Conservation (phyloP, 164 flowering plant species). For the Houttuynia cordata region DNA sequence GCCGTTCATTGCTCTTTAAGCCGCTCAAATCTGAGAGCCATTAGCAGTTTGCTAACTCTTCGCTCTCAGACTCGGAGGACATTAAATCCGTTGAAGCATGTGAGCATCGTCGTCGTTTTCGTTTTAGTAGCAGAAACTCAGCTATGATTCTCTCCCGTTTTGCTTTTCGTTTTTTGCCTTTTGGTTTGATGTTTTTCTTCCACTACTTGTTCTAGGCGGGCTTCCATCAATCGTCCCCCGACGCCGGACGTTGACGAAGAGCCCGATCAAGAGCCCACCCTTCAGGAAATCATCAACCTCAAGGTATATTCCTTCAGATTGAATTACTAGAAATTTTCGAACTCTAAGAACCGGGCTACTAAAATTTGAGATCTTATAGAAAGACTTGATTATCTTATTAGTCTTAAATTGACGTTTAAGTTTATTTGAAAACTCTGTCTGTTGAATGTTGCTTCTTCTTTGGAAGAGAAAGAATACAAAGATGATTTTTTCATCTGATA, state of each 20-base stretch:
- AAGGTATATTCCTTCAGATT: too few relatives aligned
- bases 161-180: not conserved
- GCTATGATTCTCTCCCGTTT: not conserved
- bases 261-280: constrained; percentile 42
- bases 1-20: too few relatives aligned
- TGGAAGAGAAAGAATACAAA: too few relatives aligned
- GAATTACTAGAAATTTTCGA: too few relatives aligned
- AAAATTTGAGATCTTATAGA: too few relatives aligned
- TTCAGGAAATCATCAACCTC: constrained; percentile 67
- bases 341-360: too few relatives aligned
- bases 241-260: constrained; percentile 67
- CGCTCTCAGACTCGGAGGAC: too few relatives aligned
- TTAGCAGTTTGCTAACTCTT: too few relatives aligned
- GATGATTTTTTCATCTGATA: too few relatives aligned
- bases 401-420: not conserved
- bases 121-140: not conserved
- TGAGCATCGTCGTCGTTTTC: not conserved
- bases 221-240: constrained; percentile 72
- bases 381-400: too few relatives aligned
- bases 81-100: not conserved
- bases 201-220: constrained; percentile 29
- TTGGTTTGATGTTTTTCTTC: not conserved
- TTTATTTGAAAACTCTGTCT: not conserved
- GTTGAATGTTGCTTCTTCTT: not conserved
- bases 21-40: too few relatives aligned